Evolutionary conservation across 1,284 basidiomycete species (phyloP), one percentile per base, ranked within the genome.

Genomic region (Uromyces viciae-fabae): DNA sequence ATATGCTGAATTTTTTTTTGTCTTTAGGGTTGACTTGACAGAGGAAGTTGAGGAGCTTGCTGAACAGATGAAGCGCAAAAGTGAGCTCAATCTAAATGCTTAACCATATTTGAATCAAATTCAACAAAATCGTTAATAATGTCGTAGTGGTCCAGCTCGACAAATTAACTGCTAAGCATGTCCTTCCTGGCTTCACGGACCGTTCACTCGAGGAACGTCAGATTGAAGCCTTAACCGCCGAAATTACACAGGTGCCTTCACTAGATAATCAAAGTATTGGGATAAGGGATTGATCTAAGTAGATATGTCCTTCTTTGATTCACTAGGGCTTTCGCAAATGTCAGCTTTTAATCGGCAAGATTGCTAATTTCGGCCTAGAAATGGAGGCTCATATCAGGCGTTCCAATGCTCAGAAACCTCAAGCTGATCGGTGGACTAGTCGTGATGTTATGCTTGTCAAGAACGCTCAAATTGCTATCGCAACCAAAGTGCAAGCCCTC

Each of bases 391-490:
- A 75, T 25, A 75, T 75, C 42, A 33, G 52, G 17, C 60, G 43
- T 15, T 76, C 58, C 8, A 43, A 46, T 15, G 31, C 25, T 4
- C 75, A 76, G 43, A 66, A 52, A 17, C 54, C 69, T 31, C 72
- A 42, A 28, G 38, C 42, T 40, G n/a, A 54, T 25, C 54, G 60
- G n/a, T 75, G 42, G 54, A 62, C 72, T 38, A 42, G 9, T 43
- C 72, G 54, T 31, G 87, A 93, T 76, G 90, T 92, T 84, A 87
- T 88, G 22, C 88, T 92, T 74, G 91, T 94, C 0, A 92, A 94
- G 87, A 99, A 99, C 85, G 94, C 98, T n/a, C 96, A 99, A 86
- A 91, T 95, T 42, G 95, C 92, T 15, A 90, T 99, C 52, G 97
- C 97, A 28, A 94, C 93, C 33, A 93, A 94, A 85, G 91, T 98